phyloP scores from a whole-genome alignment of 441 rosid species.

The Gossypium schwendimanii region DNA sequence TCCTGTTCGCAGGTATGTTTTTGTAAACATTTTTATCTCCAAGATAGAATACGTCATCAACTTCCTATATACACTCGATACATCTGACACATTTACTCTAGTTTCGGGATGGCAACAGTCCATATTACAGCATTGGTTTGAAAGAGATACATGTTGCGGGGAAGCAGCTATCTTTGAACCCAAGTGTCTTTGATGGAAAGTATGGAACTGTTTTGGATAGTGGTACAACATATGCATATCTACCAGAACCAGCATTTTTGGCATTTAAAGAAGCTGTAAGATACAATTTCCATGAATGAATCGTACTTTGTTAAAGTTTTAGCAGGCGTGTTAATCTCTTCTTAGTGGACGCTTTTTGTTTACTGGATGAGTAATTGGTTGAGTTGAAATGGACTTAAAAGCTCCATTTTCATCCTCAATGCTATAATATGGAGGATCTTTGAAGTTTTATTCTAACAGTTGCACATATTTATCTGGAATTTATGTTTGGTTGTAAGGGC shows the following conservation, averaged over 20 bases:
- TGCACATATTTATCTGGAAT: neutral
- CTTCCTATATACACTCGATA: constrained; percentile 47
- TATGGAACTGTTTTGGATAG: constrained; percentile 81
- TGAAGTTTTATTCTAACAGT: constrained; percentile 9
- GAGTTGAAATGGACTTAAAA: constrained; percentile 5
- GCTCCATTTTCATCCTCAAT: neutral
- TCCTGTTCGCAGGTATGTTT: constrained; percentile 76
- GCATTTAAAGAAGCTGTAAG: constrained; percentile 81
- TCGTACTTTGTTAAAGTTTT: neutral
- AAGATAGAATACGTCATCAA: constrained; percentile 21
- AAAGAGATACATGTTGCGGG: constrained; percentile 87
- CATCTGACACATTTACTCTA: constrained; percentile 90
- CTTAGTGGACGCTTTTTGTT: neutral
- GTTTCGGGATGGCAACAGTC: constrained; percentile 97
- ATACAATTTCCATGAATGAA: constrained; percentile 8
- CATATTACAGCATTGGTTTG: constrained; percentile 90
- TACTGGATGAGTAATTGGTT: neutral
- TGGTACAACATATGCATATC: constrained; percentile 91
- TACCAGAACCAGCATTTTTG: constrained; percentile 68
- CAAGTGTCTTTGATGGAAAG: constrained; percentile 66
- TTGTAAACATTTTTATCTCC: constrained; percentile 18
- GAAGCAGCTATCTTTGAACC: constrained; percentile 55
- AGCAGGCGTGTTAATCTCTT: neutral
- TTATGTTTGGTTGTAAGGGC: neutral
- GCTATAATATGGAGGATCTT: neutral